phyloP scores from a whole-genome alignment of 2,329 filamentous ascomycete genomes.

The Coniochaeta sp. region DNA sequence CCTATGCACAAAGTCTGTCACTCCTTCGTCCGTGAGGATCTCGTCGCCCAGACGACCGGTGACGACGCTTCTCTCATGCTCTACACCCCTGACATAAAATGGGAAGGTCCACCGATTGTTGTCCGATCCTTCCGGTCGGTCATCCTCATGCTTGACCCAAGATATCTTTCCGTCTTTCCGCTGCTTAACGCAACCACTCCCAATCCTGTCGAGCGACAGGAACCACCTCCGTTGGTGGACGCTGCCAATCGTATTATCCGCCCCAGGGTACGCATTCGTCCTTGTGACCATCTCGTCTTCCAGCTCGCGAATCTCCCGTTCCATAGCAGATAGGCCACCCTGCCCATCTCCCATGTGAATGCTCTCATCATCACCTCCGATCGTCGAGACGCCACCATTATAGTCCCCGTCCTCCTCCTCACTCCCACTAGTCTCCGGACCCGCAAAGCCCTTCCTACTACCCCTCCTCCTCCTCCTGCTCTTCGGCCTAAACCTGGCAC shows the following conservation, averaged over 20 bases:
- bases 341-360: conserved; percentile 2
- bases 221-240: conserved; percentile 63
- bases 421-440: conserved; percentile 16
- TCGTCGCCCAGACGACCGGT: conserved; percentile 54
- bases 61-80: conserved; percentile 57
- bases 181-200: conserved; percentile 46
- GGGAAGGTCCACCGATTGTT: conserved; percentile 35
- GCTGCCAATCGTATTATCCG: conserved; percentile 58
- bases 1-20: conserved; percentile 47
- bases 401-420: conserved; percentile 11
- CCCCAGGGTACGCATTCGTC: conserved; percentile 61
- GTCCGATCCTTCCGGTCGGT: conserved; percentile 4
- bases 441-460: not conserved
- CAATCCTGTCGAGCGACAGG: conserved; percentile 51
- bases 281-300: conserved; percentile 46
- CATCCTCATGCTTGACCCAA: conserved; percentile 15
- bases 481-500: not conserved
- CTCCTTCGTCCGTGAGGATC: conserved; percentile 53
- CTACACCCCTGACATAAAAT: conserved; percentile 55
- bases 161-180: conserved; percentile 13
- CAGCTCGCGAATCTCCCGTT: conserved; percentile 34
- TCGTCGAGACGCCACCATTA: not conserved
- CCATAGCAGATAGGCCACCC: conserved; percentile 23
- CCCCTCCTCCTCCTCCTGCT: conserved; percentile 1
- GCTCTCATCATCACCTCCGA: not conserved